A percentile compares a stretch with the other conserved stretches of the same genome.
phyloP scores from a whole-genome alignment of 2,329 filamentous ascomycete species.

The Keithomyces neogunnii region DNA sequence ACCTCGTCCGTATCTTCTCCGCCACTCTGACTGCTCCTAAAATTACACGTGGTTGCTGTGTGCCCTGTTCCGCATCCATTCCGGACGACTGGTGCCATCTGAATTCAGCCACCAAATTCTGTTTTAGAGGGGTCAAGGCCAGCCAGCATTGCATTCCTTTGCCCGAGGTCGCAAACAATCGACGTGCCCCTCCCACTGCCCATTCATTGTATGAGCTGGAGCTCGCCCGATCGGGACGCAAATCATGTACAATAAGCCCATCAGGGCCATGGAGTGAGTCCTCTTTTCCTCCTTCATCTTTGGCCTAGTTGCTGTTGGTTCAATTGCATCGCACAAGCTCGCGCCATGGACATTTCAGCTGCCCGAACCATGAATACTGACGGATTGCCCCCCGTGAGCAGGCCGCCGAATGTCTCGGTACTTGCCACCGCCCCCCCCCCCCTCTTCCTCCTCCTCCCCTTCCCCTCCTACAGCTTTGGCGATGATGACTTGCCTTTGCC shows the following conservation, averaged over 20 bases:
- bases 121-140: too few species aligned
- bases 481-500: too few species aligned
- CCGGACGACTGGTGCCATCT: too few species aligned
- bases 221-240: conserved; percentile 2
- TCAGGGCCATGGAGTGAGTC: conserved; percentile 30
- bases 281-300: conserved; percentile 3
- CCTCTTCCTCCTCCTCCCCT: background rate
- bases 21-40: too few species aligned
- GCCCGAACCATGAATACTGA: conserved; percentile 13
- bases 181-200: too few species aligned
- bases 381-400: conserved; percentile 17
- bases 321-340: background rate
- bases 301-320: background rate
- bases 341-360: conserved; percentile 5
- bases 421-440: conserved; percentile 5
- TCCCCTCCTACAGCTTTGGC: too few species aligned
- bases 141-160: too few species aligned
- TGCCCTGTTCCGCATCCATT: too few species aligned
- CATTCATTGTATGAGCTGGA: background rate
- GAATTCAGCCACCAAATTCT: too few species aligned
- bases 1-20: background rate
- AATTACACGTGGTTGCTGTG: too few species aligned
- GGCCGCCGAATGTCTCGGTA: conserved; percentile 26
- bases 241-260: conserved; percentile 29
- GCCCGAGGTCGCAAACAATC: too few species aligned